These are phyloP conservation scores for Candida albicans DNA, from an alignment of 1,139 yeast genomes.

Conservation along the genomic window DNA sequence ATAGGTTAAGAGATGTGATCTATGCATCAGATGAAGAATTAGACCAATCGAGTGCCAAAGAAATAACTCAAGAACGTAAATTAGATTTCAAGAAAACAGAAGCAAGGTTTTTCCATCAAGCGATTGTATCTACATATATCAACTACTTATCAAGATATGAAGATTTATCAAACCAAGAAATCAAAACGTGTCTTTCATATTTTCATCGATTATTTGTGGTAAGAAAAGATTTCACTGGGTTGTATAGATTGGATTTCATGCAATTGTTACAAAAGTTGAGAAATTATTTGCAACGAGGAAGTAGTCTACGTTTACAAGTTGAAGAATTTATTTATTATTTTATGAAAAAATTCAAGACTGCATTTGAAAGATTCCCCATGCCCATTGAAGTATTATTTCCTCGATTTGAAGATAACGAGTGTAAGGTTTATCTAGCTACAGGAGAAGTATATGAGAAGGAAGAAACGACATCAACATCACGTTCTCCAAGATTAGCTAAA, in stretches of 20 bases:
- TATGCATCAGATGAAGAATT: slow-evolving; percentile 41
- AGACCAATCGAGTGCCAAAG: slow-evolving; percentile 39
- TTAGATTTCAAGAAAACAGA: slow-evolving; percentile 49
- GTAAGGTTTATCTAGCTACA: slow-evolving; percentile 39
- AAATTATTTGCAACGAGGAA: slow-evolving; percentile 30
- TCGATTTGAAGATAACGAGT: slow-evolving; percentile 49
- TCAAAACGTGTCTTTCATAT: slow-evolving; percentile 66
- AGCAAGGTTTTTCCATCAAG: slow-evolving; percentile 40
- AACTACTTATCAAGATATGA: slow-evolving; percentile 52
- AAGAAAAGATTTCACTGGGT: slow-evolving; percentile 57
- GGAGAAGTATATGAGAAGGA: slow-evolving; percentile 49
- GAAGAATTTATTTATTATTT: slow-evolving; percentile 67
- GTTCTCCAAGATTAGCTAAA: slow-evolving; percentile 31
- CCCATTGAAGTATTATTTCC: slow-evolving; percentile 72
- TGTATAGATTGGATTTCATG: slow-evolving; percentile 78
- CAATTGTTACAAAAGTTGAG: slow-evolving; percentile 33
- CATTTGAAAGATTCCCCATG: slow-evolving; percentile 53
- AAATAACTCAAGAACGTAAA: slow-evolving; percentile 48
- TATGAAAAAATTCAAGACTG: slow-evolving; percentile 59
- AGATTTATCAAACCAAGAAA: slow-evolving; percentile 61
- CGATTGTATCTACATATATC: slow-evolving; percentile 52
- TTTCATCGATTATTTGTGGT: slow-evolving; percentile 70
- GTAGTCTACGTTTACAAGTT: slow-evolving; percentile 54
- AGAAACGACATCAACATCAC: slow-evolving; percentile 16
- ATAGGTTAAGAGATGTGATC: slow-evolving; percentile 32